A percentile compares a stretch with the other conserved stretches of the same genome.
Evolutionary conservation across 2,329 filamentous ascomycete species (phyloP).

Genomic region (Epichloe baconii): DNA sequence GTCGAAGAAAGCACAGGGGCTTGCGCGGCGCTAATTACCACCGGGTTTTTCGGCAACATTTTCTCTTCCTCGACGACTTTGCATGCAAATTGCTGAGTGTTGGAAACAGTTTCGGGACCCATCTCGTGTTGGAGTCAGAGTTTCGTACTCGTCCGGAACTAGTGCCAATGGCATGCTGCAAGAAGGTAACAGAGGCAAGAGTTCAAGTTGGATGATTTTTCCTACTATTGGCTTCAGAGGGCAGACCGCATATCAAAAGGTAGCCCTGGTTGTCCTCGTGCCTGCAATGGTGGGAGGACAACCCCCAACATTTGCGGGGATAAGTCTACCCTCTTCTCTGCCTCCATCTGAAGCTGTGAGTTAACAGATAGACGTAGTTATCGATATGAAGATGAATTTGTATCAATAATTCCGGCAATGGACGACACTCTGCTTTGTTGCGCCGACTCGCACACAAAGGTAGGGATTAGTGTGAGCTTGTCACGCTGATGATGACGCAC

Average conservation of each 20-base stretch:
- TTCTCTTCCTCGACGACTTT: not conserved
- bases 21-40: not conserved
- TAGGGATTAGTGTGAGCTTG: not conserved
- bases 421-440: not conserved
- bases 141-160: slow-evolving; percentile 67
- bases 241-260: slow-evolving; percentile 23
- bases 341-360: not conserved
- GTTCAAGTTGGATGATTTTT: not conserved
- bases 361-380: slow-evolving; percentile 1
- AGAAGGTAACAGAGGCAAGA: not conserved
- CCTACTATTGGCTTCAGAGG: slow-evolving; percentile 16
- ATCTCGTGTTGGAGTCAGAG: slow-evolving; percentile 91
- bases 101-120: slow-evolving; percentile 50
- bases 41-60: not conserved
- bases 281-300: slow-evolving; percentile 38
- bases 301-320: slow-evolving; percentile 32
- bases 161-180: slow-evolving; percentile 6
- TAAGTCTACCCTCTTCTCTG: slow-evolving; percentile 27
- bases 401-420: not conserved
- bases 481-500: not conserved
- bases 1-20: slow-evolving; percentile 3
- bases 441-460: not conserved
- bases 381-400: not conserved
- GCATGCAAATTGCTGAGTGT: not conserved
- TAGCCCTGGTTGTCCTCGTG: slow-evolving; percentile 36